Conservation (phyloP, 106 monocot species). For the Amphibolis antarctica region DNA sequence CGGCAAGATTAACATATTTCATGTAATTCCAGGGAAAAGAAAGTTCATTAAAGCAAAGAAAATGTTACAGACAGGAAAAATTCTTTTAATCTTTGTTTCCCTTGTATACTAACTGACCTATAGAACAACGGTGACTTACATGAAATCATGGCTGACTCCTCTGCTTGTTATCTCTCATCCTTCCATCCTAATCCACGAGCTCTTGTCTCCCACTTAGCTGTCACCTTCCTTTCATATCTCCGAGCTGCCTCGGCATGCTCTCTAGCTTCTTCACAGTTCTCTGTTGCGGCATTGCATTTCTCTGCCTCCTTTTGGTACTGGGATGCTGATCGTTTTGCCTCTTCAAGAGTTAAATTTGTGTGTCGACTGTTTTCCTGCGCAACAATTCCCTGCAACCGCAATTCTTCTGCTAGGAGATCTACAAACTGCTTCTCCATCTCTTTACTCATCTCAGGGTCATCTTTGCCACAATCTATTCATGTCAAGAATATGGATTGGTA, state of each 20-base stretch:
- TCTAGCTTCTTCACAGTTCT: conserved; percentile 84
- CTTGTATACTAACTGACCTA: too few relatives aligned
- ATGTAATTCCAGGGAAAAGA: too few relatives aligned
- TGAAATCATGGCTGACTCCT: too few relatives aligned
- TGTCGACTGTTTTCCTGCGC: conserved; percentile 41
- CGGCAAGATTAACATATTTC: too few relatives aligned
- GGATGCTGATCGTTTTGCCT: conserved; percentile 76
- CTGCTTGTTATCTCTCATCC: background rate
- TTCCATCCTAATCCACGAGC: conserved; percentile 74
- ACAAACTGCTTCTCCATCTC: conserved; percentile 83
- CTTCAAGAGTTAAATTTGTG: conserved; percentile 52
- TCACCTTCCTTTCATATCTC: conserved; percentile 54
- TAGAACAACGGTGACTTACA: too few relatives aligned
- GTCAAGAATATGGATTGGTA: background rate
- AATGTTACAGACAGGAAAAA: too few relatives aligned
- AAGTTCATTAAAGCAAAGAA: too few relatives aligned
- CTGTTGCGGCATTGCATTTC: conserved; percentile 94
- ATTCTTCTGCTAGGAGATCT: conserved; percentile 70
- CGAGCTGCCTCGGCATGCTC: conserved; percentile 53
- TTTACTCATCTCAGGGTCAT: conserved; percentile 62
- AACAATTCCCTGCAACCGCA: conserved; percentile 61
- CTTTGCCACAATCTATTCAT: conserved; percentile 64
- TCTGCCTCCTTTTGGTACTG: conserved; percentile 95
- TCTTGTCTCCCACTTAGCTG: conserved; percentile 60
- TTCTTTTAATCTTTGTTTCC: too few relatives aligned